Percentiles rank a stretch among this genome's conserved stretches.
Conservation (phyloP, 75 land plant species). For the Sequoiadendron giganteum region DNA sequence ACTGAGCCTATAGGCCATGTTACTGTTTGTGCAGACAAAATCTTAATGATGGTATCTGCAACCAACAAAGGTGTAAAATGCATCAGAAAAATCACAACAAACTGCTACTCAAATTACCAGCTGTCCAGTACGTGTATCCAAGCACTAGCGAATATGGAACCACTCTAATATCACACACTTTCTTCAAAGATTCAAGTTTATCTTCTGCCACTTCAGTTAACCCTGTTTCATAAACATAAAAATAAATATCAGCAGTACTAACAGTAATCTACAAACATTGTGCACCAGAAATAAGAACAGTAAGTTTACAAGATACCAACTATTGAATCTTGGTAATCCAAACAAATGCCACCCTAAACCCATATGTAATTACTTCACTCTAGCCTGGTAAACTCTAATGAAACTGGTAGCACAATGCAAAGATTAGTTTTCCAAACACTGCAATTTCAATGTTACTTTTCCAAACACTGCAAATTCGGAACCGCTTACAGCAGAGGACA, state of each 20-base stretch:
- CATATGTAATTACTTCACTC: neutral
- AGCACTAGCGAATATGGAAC: constrained; percentile 68
- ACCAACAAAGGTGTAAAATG: neutral
- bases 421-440: neutral
- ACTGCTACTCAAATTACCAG: constrained; percentile 42
- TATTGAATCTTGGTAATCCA: neutral
- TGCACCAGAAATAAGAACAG: neutral
- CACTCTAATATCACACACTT: constrained; percentile 57
- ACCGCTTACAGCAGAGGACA: neutral
- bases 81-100: neutral
- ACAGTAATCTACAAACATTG: neutral
- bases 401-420: neutral
- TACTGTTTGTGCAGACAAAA: neutral
- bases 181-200: constrained; percentile 48
- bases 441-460: neutral
- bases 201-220: constrained; percentile 68
- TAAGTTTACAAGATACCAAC: neutral
- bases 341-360: neutral
- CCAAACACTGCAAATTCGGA: neutral
- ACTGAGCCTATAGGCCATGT: neutral
- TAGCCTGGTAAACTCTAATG: neutral
- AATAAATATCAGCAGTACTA: neutral
- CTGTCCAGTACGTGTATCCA: constrained; percentile 89
- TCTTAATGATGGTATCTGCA: neutral
- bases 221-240: constrained; percentile 32